Base-by-base conservation (phyloP, 202 grass and related monocot species). In the Alloteropsis angusta region DNA sequence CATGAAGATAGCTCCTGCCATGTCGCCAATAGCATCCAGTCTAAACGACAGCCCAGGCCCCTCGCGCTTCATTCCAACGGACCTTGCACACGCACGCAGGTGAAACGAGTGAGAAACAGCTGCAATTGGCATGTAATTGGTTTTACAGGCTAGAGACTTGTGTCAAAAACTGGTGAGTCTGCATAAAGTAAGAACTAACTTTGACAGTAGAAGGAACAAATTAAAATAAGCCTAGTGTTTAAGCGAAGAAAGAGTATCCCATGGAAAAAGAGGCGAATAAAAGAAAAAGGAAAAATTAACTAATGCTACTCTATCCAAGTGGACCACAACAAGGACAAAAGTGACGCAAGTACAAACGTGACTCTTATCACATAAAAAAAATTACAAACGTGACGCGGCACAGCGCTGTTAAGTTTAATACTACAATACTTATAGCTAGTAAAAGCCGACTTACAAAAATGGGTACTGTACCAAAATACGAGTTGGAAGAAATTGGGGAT, bases 1-100 rank as follows among this genome's bases (percentile, higher is more conserved):
- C 68, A 93, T 90, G 88, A 93, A 93, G 57, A 93, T 90, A 15
- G 88, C 91, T 12, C 91, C 88, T 7, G 48, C 82, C 79, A 85
- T 87, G 48, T 25, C 10, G 6, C 67, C 79, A 28, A 16, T 15
- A 37, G 84, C 25, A 2, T 65, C 66, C 14, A 50, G 4, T 15
- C 75, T 38, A 41, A 71, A 52, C 0, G 71, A 88, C 8, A 62
- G 22, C 5, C 0, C 15, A 5, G 63, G 58, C 3, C 46, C 38
- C 17, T 41, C 18, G 0, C 28, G 18, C 74, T 69, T 80, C 91
- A 93, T 93, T 76, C 62, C 58, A 23, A 34, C 6, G 2, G 67
- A 61, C 42, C 43, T 79, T 86, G 82, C 60, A 62, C 61, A 72
- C 7, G 30, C 36, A 68, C 50, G 67, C 21, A 47, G 6, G 13